phyloP scores from a whole-genome alignment of 495 filamentous ascomycete species.

The Ramalina peruviana region DNA sequence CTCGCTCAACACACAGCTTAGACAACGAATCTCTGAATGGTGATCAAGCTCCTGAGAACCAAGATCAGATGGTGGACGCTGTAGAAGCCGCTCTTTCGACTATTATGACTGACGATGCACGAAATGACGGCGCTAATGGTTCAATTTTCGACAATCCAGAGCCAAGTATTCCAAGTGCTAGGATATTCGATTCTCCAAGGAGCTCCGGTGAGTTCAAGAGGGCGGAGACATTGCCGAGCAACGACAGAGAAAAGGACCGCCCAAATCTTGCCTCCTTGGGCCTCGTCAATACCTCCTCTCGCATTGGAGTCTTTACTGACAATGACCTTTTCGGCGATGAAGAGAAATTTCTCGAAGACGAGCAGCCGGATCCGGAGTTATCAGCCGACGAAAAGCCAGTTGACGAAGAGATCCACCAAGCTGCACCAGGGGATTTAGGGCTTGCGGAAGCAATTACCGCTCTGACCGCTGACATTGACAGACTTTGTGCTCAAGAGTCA shows the following conservation, averaged over 20 bases:
- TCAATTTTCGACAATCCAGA: constrained; percentile 37
- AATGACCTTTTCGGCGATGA: constrained; percentile 91
- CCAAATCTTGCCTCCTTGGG: constrained; percentile 85
- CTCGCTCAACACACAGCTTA: constrained; percentile 44
- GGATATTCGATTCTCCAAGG: constrained; percentile 35
- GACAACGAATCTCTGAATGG: constrained; percentile 36
- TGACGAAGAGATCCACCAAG: constrained; percentile 82
- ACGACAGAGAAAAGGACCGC: constrained; percentile 43
- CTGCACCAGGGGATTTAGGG: constrained; percentile 88
- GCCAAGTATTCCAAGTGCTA: constrained; percentile 28
- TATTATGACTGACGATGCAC: constrained; percentile 71
- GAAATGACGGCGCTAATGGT: constrained; percentile 46
- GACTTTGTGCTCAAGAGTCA: constrained; percentile 71
- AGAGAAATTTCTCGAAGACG: constrained; percentile 72
- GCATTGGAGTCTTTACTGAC: constrained; percentile 79
- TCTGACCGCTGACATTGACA: constrained; percentile 78
- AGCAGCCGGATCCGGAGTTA: constrained; percentile 59
- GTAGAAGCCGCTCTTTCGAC: constrained; percentile 92
- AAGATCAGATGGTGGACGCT: constrained; percentile 61
- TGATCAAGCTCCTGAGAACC: constrained; percentile 25
- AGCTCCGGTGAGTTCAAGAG: constrained; percentile 42
- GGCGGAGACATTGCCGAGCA: constrained; percentile 20
- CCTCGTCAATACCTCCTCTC: constrained; percentile 64
- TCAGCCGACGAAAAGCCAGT: constrained; percentile 40
- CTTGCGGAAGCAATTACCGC: constrained; percentile 81